Percentiles rank a stretch among this genome's conserved stretches.
These are phyloP conservation scores for Xylariaceae sp. DNA, from an alignment of 2,329 filamentous ascomycete species.

Conservation along the genomic window DNA sequence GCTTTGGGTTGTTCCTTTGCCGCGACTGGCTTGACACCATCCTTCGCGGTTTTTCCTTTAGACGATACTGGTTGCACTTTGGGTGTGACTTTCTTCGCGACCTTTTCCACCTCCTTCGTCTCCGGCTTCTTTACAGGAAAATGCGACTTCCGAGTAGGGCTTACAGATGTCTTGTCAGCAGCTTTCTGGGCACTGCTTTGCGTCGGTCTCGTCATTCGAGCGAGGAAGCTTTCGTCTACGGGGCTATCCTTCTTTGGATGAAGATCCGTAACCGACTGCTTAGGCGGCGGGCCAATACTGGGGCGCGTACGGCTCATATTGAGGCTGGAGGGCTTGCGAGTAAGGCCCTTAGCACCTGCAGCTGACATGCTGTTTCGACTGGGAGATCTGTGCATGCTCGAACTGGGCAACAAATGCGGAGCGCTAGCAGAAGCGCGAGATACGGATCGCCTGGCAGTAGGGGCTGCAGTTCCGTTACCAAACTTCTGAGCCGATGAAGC, in stretches of 20 bases:
- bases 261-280: conserved; percentile 47
- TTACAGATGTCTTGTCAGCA: conserved; percentile 52
- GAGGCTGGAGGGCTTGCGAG: conserved; percentile 15
- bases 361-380: conserved; percentile 42
- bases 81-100: conserved; percentile 25
- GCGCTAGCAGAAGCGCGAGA: conserved; percentile 37
- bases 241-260: conserved; percentile 47
- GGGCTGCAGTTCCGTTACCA: conserved; percentile 30
- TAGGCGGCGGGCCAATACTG: conserved; percentile 54
- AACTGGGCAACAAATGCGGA: conserved; percentile 25
- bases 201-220: conserved; percentile 77
- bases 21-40: conserved; percentile 18
- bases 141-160: conserved; percentile 42
- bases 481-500: conserved; percentile 62
- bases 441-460: conserved; percentile 36
- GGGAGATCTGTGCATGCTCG: conserved; percentile 36
- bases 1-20: conserved; percentile 20
- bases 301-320: conserved; percentile 40
- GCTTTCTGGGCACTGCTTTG: conserved; percentile 63
- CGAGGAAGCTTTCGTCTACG: conserved; percentile 66
- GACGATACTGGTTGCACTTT: conserved; percentile 24
- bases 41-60: conserved; percentile 22
- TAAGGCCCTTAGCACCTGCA: conserved; percentile 31
- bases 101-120: conserved; percentile 21
- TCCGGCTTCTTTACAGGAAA: conserved; percentile 18